Base-by-base conservation (phyloP, 2,329 filamentous ascomycete species). In the Thermothelomyces thermophilus region DNA sequence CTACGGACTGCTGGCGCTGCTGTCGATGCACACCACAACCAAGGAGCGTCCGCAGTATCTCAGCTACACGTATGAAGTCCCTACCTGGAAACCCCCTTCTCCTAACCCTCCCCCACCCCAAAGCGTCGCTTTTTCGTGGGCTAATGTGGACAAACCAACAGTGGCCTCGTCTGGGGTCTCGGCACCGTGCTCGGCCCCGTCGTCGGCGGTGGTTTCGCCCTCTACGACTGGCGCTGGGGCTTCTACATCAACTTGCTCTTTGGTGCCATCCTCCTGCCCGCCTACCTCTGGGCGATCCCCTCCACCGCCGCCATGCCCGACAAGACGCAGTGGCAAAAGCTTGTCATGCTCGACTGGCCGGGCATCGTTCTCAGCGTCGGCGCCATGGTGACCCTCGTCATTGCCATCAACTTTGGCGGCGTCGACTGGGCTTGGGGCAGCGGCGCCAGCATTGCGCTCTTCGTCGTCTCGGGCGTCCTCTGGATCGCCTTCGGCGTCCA, bases 1-100 rank as follows among this genome's bases (percentile, higher is more conserved):
- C 30, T 45, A 45, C 44, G 53, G 53, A 31, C 14, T 28, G 3
- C 10, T 45, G 14, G n/a, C n/a, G 5, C 17, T 26, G 19, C 33
- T 35, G 13, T 35, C 33, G 8, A 35, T 35, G 33, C 33, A 35
- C 33, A 35, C 33, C 33, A 35, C 33, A 6, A 6, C 33, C 33
- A 35, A 35, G 33, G 33, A 35, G 33, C 33, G 33, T 16, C 33
- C 33, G 33, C 33, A 35, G 16, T 35, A 35, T 11, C 33, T 35
- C 33, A 35, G 33, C 33, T 35, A 35, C 16, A 35, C 33, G 33
- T 35, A 35, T 28, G 37, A n/a, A n/a, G n/a, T n/a, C n/a, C n/a
- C n/a, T n/a, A n/a, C n/a, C 26, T n/a, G 22, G n/a, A 6, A n/a
- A n/a, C n/a, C n/a, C 5, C 19, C 10, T n/a, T 16, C 19, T 37